A percentile compares a stretch with the other conserved stretches of the same genome.
Evolutionary conservation across 2,329 filamentous ascomycete genomes (phyloP).

Genomic region (Sordariomycetes sp.): DNA sequence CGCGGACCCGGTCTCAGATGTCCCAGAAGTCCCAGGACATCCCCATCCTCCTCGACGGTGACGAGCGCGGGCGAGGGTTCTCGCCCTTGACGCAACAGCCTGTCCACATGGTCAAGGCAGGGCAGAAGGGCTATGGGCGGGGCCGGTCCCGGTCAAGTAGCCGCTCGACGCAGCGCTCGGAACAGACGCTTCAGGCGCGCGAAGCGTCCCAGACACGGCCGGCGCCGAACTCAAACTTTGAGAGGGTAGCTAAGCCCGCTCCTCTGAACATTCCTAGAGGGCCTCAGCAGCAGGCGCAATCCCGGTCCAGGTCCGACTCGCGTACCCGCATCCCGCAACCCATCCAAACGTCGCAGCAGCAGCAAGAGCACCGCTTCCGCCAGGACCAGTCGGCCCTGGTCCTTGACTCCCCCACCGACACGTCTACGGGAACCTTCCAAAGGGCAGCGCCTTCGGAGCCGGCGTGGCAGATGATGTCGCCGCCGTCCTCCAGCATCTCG

Average conservation of each 20-base stretch:
- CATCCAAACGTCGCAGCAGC: constrained; percentile 1
- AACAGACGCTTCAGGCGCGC: background rate
- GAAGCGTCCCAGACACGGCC: background rate
- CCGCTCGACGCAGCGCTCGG: background rate
- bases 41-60: constrained; percentile 1
- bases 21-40: constrained; percentile 5
- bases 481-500: constrained; percentile 13
- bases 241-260: background rate
- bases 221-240: background rate
- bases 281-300: background rate
- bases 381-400: constrained; percentile 23
- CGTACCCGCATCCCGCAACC: constrained; percentile 1
- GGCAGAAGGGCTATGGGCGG: background rate
- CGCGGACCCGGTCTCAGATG: constrained; percentile 2
- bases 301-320: background rate
- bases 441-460: constrained; percentile 26
- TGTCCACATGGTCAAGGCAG: background rate
- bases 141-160: constrained; percentile 1
- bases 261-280: background rate
- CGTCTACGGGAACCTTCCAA: constrained; percentile 10
- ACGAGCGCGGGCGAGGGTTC: background rate
- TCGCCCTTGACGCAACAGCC: background rate
- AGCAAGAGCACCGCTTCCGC: constrained; percentile 15
- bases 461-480: constrained; percentile 35
- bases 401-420: constrained; percentile 27